These are phyloP conservation scores for Trichoderma breve DNA, from an alignment of 2,329 filamentous ascomycete genomes.

Conservation along the genomic window DNA sequence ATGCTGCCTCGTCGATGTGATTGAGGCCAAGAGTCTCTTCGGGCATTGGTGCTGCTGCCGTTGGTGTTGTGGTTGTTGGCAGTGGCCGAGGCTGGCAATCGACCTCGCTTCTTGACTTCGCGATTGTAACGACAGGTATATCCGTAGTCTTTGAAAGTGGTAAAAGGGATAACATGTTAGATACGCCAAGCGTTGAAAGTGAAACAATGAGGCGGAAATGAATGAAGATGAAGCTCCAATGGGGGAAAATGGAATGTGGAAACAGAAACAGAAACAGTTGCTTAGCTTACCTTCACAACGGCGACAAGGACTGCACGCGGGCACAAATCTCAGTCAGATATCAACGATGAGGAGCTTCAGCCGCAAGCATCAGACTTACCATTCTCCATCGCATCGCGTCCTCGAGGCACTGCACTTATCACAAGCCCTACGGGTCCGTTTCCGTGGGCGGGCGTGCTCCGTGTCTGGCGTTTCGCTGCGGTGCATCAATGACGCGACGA, in stretches of 20 bases:
- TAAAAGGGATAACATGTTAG: background rate
- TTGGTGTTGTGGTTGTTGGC: background rate
- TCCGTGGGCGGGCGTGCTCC: conserved; percentile 30
- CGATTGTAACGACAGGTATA: conserved; percentile 39
- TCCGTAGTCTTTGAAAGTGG: conserved; percentile 34
- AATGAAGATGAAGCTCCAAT: background rate
- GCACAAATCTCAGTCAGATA: conserved; percentile 14
- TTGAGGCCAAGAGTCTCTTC: conserved; percentile 14
- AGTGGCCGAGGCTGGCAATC: conserved; percentile 30
- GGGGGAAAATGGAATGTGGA: background rate
- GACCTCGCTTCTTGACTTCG: conserved; percentile 38
- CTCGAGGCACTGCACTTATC: conserved; percentile 40
- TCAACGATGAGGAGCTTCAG: background rate
- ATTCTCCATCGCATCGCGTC: conserved; percentile 44
- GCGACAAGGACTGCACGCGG: conserved; percentile 29
- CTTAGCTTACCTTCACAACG: conserved; percentile 37
- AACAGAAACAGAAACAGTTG: background rate
- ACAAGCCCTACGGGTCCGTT: conserved; percentile 32
- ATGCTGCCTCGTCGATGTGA: conserved; percentile 13
- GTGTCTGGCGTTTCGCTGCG: conserved; percentile 3
- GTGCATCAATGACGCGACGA: background rate
- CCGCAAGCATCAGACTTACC: conserved; percentile 33
- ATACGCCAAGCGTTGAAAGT: background rate
- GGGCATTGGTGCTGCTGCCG: background rate
- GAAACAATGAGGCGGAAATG: background rate